Evolutionary conservation across 108 stramenopile species (phyloP), one percentile per base, ranked within the genome.

Genomic region (Fragilaria radians): DNA sequence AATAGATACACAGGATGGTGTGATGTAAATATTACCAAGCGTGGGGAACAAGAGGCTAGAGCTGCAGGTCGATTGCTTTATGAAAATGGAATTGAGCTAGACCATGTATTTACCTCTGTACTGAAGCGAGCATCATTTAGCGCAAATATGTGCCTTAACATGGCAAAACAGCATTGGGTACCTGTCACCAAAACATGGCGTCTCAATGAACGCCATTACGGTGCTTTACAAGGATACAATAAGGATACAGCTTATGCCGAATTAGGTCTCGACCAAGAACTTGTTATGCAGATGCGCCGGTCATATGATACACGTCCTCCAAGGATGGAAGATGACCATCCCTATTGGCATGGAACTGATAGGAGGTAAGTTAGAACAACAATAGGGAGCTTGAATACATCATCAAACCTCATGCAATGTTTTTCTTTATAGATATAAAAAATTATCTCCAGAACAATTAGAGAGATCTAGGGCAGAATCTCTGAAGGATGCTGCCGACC

Each of bases 191-290:
- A 89, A 52, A 77, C 84, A 5, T 93, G 88, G 88, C 68, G 85
- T 25, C 60, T 93, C 28, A 93, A 93, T 63, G 92, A 93, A 68
- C 80, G 92, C 22, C 88, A 89, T 56, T 93, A 93, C 55, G 92
- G 90, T 26, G 73, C 82, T 7, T 62, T 92, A 17, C 90, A 92
- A 69, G 90, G 90, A 23, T 88, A 88, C 49, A 82, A 88, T 31
- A 92, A 92, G 59, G 86, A 88, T 56, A 77, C 76, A 11, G 86
- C 89, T 1, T 91, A 69, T 34, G 42, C 73, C 52, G 81, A 82
- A 28, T 70, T 91, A 32, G 68, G 70, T 11, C 66, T 91, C 7
- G 89, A 91, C 59, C 86, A 86, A 47, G 86, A 87, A 65, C 55
- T 91, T 2, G 79, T 87, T 24, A 91, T 91, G 89, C 72, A 85